phyloP scores from a whole-genome alignment of 345 rosid species.

The Cardamine occulta region DNA sequence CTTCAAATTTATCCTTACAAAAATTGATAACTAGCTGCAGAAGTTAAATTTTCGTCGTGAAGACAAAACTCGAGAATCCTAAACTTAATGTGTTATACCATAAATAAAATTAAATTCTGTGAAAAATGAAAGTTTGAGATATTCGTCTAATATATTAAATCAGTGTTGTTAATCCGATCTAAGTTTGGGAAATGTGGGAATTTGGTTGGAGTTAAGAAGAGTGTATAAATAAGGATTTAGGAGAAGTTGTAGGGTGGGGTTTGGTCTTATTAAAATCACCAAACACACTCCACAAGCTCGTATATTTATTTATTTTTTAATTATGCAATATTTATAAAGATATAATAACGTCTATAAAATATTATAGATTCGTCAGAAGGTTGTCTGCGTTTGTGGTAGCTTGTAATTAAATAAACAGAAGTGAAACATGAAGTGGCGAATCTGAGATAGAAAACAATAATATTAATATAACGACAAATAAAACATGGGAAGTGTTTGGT shows the following conservation, averaged over 20 bases:
- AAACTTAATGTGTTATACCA: not conserved
- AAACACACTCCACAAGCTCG: slow-evolving; percentile 33
- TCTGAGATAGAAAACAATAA: slow-evolving; percentile 34
- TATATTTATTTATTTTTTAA: slow-evolving; percentile 10
- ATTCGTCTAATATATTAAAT: not conserved
- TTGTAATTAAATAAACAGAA: slow-evolving; percentile 18
- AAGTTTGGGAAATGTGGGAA: slow-evolving; percentile 42
- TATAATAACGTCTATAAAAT: slow-evolving; percentile 12
- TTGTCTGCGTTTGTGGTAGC: slow-evolving; percentile 32
- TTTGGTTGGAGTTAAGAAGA: slow-evolving; percentile 33
- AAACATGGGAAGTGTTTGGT: slow-evolving; percentile 39
- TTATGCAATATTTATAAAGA: not conserved
- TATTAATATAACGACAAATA: slow-evolving; percentile 28
- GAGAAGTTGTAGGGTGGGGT: slow-evolving; percentile 30
- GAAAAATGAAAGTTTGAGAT: slow-evolving; percentile 2
- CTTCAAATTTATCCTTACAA: not conserved
- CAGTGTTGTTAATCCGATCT: slow-evolving; percentile 37
- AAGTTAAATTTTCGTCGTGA: not conserved
- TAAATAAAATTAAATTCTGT: not conserved
- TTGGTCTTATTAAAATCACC: slow-evolving; percentile 36
- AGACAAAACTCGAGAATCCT: not conserved
- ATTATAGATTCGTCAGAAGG: slow-evolving; percentile 36
- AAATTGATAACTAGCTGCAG: not conserved
- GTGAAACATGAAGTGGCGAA: slow-evolving; percentile 36
- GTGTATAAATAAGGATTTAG: slow-evolving; percentile 35